A percentile compares a stretch with the other conserved stretches of the same genome.
Conservation (phyloP, 352 stramenopile species). For the Pythium brachiatum region DNA sequence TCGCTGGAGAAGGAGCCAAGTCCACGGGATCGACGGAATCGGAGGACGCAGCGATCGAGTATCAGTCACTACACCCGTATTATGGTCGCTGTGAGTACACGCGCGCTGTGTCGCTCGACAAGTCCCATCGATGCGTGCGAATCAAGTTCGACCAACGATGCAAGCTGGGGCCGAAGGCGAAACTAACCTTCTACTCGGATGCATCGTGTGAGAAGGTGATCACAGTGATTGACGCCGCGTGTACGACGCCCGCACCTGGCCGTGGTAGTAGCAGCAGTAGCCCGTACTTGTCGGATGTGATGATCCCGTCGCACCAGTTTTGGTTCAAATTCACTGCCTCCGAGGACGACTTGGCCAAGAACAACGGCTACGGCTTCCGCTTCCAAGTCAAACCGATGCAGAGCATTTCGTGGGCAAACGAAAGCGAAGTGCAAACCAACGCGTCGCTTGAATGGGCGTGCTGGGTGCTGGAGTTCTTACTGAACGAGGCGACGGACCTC, state of each 20-base stretch:
- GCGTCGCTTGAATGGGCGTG: slow-evolving; percentile 86
- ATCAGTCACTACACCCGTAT: slow-evolving; percentile 84
- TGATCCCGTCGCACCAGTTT: slow-evolving; percentile 73
- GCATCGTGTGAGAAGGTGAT: slow-evolving; percentile 61
- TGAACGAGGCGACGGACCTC: slow-evolving; percentile 72
- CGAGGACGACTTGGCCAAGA: slow-evolving; percentile 59
- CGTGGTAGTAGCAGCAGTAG: neutral
- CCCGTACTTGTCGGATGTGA: slow-evolving; percentile 42
- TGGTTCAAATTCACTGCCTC: slow-evolving; percentile 79
- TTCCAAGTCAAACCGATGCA: slow-evolving; percentile 80
- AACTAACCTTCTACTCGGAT: slow-evolving; percentile 72
- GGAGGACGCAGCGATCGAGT: slow-evolving; percentile 34
- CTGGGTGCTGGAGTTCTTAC: slow-evolving; percentile 77
- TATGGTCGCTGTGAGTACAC: slow-evolving; percentile 81
- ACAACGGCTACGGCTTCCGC: slow-evolving; percentile 75
- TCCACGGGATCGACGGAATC: neutral
- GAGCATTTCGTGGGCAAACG: slow-evolving; percentile 79
- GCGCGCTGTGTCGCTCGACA: slow-evolving; percentile 49
- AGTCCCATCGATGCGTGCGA: slow-evolving; percentile 56
- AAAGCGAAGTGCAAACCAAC: slow-evolving; percentile 67
- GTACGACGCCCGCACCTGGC: slow-evolving; percentile 22
- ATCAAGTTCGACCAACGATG: slow-evolving; percentile 83
- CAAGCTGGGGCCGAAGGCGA: slow-evolving; percentile 63
- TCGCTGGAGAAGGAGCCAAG: slow-evolving; percentile 50
- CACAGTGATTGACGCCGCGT: slow-evolving; percentile 43